These are phyloP conservation scores for Vickermania ingenoplastis DNA, from an alignment of 208 protist species.

Conservation along the genomic window DNA sequence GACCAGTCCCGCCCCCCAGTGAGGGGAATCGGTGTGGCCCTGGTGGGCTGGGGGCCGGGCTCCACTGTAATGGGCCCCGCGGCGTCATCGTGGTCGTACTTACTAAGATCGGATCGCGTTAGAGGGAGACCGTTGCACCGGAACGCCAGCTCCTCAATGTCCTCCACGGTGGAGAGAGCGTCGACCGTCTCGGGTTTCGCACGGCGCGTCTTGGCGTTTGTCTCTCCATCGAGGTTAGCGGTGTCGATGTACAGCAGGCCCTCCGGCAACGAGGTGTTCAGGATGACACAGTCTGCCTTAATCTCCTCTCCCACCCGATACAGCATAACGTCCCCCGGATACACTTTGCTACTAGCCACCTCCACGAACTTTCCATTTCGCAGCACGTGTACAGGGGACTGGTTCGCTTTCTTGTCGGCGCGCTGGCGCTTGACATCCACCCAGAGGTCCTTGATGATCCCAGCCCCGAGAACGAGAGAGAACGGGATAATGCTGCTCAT, in stretches of 20 bases:
- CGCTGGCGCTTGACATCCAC: slow-evolving; percentile 71
- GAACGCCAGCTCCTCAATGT: slow-evolving; percentile 42
- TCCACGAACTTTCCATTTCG: slow-evolving; percentile 25
- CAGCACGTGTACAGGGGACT: slow-evolving; percentile 31
- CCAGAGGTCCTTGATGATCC: slow-evolving; percentile 80
- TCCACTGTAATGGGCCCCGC: background rate
- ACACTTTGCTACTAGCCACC: slow-evolving; percentile 52
- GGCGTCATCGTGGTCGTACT: background rate
- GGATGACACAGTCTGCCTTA: slow-evolving; percentile 73
- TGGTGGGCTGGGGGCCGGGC: background rate
- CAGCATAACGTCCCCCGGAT: slow-evolving; percentile 74
- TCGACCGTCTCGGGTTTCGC: slow-evolving; percentile 56
- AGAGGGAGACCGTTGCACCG: slow-evolving; percentile 1
- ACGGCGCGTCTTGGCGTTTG: slow-evolving; percentile 75
- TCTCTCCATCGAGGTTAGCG: slow-evolving; percentile 88
- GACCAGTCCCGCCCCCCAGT: background rate
- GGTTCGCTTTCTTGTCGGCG: slow-evolving; percentile 54
- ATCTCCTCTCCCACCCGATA: slow-evolving; percentile 57
- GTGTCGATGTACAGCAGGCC: slow-evolving; percentile 87
- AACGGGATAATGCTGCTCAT: slow-evolving; percentile 80
- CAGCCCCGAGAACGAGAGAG: slow-evolving; percentile 74
- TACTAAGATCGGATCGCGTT: background rate
- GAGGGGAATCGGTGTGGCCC: background rate
- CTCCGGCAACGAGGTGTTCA: slow-evolving; percentile 65
- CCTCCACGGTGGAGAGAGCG: slow-evolving; percentile 52